Percentiles rank a stretch among this genome's conserved stretches.
Evolutionary conservation across 2,329 filamentous ascomycete genomes (phyloP).

Genomic region (Ambrosiella cleistominuta): DNA sequence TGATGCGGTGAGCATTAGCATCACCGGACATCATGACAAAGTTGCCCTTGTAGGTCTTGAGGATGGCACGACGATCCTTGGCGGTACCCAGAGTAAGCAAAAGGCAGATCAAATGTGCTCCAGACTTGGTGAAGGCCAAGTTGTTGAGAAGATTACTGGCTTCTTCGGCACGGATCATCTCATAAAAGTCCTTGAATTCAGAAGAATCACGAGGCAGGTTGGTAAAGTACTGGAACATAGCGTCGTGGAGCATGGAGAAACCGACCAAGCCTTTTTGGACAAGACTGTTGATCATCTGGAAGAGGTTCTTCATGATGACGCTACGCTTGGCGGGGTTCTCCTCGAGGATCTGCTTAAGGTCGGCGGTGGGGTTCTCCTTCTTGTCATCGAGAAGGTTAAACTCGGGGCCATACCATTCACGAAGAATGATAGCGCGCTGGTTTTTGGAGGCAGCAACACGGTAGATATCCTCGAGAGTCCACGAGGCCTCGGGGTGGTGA

Average conservation of each 20-base stretch:
- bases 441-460: constrained; percentile 67
- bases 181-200: constrained; percentile 73
- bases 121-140: constrained; percentile 84
- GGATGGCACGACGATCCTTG: constrained; percentile 80
- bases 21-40: constrained; percentile 75
- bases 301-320: constrained; percentile 70
- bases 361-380: constrained; percentile 40
- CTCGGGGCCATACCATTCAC: constrained; percentile 94
- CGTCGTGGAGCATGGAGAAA: constrained; percentile 95
- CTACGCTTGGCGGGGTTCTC: constrained; percentile 69
- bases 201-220: constrained; percentile 60
- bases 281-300: constrained; percentile 75
- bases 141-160: constrained; percentile 84
- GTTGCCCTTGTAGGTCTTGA: constrained; percentile 81
- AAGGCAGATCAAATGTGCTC: constrained; percentile 64
- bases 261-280: constrained; percentile 93
- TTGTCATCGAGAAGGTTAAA: constrained; percentile 60
- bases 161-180: constrained; percentile 82
- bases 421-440: constrained; percentile 69
- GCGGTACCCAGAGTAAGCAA: constrained; percentile 69
- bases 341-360: constrained; percentile 58
- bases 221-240: constrained; percentile 91
- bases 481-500: constrained; percentile 88
- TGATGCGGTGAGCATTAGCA: constrained; percentile 56
- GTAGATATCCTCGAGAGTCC: constrained; percentile 97